phyloP scores from a whole-genome alignment of 208 protist genomes.

The Trypanosomatidae sp. region DNA sequence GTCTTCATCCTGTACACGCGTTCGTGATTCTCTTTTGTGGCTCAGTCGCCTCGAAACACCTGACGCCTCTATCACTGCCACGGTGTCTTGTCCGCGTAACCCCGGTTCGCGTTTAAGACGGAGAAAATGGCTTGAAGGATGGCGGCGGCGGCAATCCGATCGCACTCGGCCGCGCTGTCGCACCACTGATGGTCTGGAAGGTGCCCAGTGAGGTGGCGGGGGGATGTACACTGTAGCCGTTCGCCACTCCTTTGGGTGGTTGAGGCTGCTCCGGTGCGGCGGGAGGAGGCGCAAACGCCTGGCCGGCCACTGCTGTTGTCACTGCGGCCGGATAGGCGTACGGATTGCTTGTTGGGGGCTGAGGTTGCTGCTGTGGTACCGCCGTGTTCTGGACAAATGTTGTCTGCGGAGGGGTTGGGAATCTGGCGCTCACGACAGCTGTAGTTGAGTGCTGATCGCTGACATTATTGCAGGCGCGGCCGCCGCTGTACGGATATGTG shows the following conservation, averaged over 20 bases:
- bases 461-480: neutral
- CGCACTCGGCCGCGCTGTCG: neutral
- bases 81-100: neutral
- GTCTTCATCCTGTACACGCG: neutral
- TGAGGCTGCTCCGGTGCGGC: neutral
- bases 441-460: neutral
- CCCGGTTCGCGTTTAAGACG: neutral
- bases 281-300: neutral
- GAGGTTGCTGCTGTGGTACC: neutral
- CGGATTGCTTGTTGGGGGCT: neutral
- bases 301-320: neutral
- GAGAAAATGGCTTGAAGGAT: constrained; percentile 39
- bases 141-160: constrained; percentile 14
- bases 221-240: neutral
- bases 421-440: neutral
- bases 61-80: neutral
- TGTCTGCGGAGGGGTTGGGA: neutral
- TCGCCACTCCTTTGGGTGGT: neutral
- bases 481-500: neutral
- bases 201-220: constrained; percentile 4
- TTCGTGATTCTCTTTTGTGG: neutral
- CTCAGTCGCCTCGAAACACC: neutral
- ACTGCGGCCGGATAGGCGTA: constrained; percentile 11
- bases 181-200: constrained; percentile 1
- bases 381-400: neutral